Percentiles rank a stretch among this genome's conserved stretches.
Conservation (phyloP, 768 basidiomycete species). For the Termitomyces sp. region DNA sequence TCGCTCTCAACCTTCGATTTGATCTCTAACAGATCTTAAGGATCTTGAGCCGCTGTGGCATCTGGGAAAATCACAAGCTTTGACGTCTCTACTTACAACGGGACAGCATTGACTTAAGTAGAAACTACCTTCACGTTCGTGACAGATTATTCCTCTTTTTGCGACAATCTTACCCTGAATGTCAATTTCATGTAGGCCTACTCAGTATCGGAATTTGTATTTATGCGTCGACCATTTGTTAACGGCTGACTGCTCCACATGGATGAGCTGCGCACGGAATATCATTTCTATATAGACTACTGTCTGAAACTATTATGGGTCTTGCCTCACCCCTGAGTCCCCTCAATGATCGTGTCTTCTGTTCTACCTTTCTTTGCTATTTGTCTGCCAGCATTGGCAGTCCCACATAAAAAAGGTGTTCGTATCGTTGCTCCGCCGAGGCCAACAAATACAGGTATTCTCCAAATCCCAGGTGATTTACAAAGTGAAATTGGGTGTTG, state of each 20-base stretch:
- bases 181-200: background rate
- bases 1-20: no score
- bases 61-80: background rate
- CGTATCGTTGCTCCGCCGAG: constrained; percentile 8
- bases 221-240: no score
- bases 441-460: constrained; percentile 2
- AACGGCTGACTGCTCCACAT: no score
- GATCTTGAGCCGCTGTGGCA: background rate
- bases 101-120: background rate
- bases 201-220: no score
- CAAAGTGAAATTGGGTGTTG: background rate
- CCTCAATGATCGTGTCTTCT: background rate
- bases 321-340: background rate
- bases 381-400: constrained; percentile 2
- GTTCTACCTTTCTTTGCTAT: background rate
- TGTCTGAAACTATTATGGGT: background rate
- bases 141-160: background rate
- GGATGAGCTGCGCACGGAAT: background rate
- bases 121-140: background rate
- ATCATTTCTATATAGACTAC: background rate
- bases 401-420: constrained; percentile 5
- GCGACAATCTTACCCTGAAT: background rate
- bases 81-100: background rate
- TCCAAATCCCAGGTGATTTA: constrained; percentile 8
- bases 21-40: no score